A percentile compares a stretch with the other conserved stretches of the same genome.
These are phyloP conservation scores for Polytrichum formosum DNA, from an alignment of 225 moss, liverwort and hornwort species.

Conservation along the genomic window DNA sequence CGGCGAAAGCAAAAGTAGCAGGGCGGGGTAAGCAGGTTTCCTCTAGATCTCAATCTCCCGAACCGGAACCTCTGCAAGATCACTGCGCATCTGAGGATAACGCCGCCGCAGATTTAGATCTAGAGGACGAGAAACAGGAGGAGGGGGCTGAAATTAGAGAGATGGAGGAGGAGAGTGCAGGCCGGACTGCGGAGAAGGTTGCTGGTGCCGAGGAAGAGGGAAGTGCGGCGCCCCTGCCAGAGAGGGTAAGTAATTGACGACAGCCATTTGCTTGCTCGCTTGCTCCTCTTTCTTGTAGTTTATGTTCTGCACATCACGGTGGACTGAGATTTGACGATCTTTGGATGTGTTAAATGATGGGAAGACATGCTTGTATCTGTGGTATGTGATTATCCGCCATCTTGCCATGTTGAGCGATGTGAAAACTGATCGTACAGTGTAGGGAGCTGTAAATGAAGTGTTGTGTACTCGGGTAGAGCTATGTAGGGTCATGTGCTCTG, in stretches of 20 bases:
- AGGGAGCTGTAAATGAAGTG: neutral
- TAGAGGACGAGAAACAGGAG: conserved; percentile 35
- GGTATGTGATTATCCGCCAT: no score
- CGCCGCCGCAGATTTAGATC: conserved; percentile 45
- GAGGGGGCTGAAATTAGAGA: conserved; percentile 45
- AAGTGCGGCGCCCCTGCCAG: conserved; percentile 63
- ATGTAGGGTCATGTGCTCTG: neutral
- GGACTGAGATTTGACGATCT: no score
- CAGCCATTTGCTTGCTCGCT: neutral
- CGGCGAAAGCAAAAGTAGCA: conserved; percentile 21
- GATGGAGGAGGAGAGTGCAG: conserved; percentile 70
- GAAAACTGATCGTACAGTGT: neutral
- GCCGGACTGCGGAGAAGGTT: conserved; percentile 60
- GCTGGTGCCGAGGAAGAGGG: conserved; percentile 64
- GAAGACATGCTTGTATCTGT: no score
- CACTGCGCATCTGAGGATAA: conserved; percentile 41
- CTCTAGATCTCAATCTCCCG: conserved; percentile 30
- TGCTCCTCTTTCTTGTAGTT: neutral
- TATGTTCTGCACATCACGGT: neutral
- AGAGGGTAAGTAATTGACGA: conserved; percentile 41
- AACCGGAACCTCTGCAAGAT: conserved; percentile 39
- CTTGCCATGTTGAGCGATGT: neutral
- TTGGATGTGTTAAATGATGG: no score
- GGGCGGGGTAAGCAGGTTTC: conserved; percentile 34
- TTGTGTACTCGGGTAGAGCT: neutral